Percentiles rank a stretch among this genome's conserved stretches.
Conservation (phyloP, 306 rosid species). For the Mimosa bimucronata region DNA sequence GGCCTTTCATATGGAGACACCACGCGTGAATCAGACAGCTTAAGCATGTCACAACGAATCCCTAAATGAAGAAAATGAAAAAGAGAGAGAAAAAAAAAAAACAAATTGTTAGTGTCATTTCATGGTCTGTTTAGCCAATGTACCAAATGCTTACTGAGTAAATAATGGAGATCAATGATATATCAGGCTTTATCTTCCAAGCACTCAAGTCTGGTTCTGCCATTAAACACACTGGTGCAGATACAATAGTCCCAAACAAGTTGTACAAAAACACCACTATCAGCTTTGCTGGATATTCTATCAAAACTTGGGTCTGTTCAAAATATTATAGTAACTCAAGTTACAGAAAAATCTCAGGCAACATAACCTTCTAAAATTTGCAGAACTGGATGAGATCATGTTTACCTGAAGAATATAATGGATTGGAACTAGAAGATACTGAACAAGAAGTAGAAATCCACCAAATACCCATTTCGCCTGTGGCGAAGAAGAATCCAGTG, state of each 20-base stretch:
- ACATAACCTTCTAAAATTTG: background rate
- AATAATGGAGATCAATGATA: slow-evolving; percentile 47
- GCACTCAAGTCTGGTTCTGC: slow-evolving; percentile 49
- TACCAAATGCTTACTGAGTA: slow-evolving; percentile 48
- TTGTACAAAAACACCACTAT: slow-evolving; percentile 52
- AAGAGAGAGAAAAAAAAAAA: background rate
- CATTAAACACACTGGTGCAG: slow-evolving; percentile 53
- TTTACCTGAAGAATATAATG: slow-evolving; percentile 51
- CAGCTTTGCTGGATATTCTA: slow-evolving; percentile 52
- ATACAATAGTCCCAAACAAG: slow-evolving; percentile 48
- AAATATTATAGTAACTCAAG: background rate
- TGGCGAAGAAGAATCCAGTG: background rate
- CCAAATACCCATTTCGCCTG: slow-evolving; percentile 42
- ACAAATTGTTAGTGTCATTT: background rate
- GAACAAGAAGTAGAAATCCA: slow-evolving; percentile 44
- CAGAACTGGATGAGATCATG: background rate
- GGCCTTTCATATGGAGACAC: slow-evolving; percentile 63
- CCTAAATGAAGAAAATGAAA: background rate
- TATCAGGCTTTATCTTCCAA: slow-evolving; percentile 53
- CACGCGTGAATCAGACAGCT: slow-evolving; percentile 54
- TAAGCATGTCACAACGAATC: slow-evolving; percentile 14
- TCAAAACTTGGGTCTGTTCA: background rate
- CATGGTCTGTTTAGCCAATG: background rate
- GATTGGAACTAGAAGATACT: slow-evolving; percentile 33
- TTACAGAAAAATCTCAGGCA: background rate